Evolutionary conservation across 495 filamentous ascomycete species (phyloP).

Genomic region (Margaritispora aquatica): DNA sequence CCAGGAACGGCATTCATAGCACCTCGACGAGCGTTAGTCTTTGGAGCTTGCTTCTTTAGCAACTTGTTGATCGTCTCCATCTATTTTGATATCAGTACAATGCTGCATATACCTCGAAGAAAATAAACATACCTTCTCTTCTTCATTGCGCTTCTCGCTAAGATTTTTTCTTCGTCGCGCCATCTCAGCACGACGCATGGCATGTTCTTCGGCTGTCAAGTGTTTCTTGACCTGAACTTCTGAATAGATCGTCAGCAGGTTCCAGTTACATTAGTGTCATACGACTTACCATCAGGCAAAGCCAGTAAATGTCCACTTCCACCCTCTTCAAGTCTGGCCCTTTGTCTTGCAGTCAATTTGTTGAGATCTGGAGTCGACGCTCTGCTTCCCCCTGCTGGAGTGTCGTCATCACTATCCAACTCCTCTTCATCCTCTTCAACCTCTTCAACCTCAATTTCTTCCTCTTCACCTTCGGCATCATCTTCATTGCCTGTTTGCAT

Average conservation of each 20-base stretch:
- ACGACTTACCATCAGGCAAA: conserved; percentile 65
- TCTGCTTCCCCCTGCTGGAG: conserved; percentile 46
- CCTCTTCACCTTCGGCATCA: conserved; percentile 38
- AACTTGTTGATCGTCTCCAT: conserved; percentile 99
- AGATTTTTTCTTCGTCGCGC: conserved; percentile 89
- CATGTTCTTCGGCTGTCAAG: conserved; percentile 88
- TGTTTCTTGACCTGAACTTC: conserved; percentile 92
- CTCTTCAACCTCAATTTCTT: conserved; percentile 41
- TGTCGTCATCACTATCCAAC: conserved; percentile 60
- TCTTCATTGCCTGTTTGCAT: conserved; percentile 31
- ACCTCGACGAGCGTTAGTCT: conserved; percentile 55
- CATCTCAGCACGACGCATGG: conserved; percentile 95
- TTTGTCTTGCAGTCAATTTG: conserved; percentile 84
- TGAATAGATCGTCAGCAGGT: conserved; percentile 29
- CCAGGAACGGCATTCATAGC: conserved; percentile 37
- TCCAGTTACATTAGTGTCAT: not conserved
- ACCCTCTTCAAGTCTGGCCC: conserved; percentile 63
- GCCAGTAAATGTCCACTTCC: conserved; percentile 71
- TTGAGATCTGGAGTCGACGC: conserved; percentile 70
- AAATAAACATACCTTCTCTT: conserved; percentile 72
- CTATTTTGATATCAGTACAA: conserved; percentile 34
- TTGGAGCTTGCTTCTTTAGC: conserved; percentile 91
- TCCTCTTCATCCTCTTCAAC: conserved; percentile 60
- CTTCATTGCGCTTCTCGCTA: conserved; percentile 96
- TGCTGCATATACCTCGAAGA: not conserved